A percentile compares a stretch with the other conserved stretches of the same genome.
Conservation (phyloP, 73 alveolate species). For the Paramecium octaurelia region DNA sequence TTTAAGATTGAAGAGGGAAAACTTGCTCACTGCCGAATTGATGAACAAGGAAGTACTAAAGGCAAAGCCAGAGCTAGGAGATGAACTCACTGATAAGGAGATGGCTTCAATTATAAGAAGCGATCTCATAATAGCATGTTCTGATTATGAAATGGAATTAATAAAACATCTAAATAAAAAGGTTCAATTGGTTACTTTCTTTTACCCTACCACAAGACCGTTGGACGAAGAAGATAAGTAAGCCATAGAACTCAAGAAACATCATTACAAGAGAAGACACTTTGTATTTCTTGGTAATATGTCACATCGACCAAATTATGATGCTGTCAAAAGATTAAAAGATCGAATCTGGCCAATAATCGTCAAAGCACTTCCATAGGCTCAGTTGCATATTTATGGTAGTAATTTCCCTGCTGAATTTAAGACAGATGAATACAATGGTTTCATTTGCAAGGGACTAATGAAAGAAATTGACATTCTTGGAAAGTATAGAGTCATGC, state of each 20-base stretch:
- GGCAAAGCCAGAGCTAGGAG: background rate
- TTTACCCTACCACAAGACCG: constrained; percentile 21
- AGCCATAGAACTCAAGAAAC: background rate
- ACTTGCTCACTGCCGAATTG: background rate
- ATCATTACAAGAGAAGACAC: constrained; percentile 20
- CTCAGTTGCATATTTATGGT: constrained; percentile 66
- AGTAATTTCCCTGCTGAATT: constrained; percentile 54
- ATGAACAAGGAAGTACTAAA: background rate
- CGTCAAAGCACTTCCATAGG: constrained; percentile 26
- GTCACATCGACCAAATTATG: constrained; percentile 64
- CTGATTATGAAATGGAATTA: constrained; percentile 48
- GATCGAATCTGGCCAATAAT: constrained; percentile 65
- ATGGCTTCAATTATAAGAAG: constrained; percentile 59
- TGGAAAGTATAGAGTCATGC: constrained; percentile 63
- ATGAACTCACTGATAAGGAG: constrained; percentile 53
- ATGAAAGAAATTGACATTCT: constrained; percentile 53
- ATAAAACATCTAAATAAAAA: background rate
- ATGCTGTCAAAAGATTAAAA: constrained; percentile 49
- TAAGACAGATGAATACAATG: background rate
- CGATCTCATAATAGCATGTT: constrained; percentile 30
- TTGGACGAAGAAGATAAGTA: background rate
- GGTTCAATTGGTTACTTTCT: background rate
- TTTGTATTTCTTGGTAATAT: constrained; percentile 69
- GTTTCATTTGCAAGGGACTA: constrained; percentile 58
- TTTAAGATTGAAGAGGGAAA: constrained; percentile 43